phyloP scores from a whole-genome alignment of 805 yeast species.

The Danielia reshetovae region DNA sequence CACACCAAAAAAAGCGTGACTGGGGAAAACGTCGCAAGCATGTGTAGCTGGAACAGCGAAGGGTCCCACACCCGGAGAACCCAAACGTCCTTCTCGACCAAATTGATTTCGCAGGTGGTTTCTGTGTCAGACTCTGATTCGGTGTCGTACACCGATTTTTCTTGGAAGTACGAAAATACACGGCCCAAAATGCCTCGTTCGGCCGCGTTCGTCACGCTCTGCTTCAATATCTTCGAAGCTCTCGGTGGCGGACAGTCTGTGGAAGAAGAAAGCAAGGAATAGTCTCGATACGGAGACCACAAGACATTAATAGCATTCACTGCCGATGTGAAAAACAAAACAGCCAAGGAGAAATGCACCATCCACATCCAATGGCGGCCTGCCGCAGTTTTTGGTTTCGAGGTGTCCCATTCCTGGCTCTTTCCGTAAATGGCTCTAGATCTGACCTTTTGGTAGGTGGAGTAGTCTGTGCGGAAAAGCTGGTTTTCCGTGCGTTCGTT shows the following conservation, averaged over 20 bases:
- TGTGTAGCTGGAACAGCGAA: conserved; percentile 47
- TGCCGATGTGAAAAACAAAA: conserved; percentile 11
- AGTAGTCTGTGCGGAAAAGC: conserved; percentile 33
- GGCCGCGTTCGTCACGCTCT: conserved; percentile 10
- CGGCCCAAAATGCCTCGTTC: conserved; percentile 10
- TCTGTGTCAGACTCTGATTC: conserved; percentile 21
- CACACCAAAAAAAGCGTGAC: conserved; percentile 41
- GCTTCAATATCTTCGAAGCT: conserved; percentile 20
- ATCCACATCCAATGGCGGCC: conserved; percentile 12
- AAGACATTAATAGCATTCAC: conserved; percentile 14
- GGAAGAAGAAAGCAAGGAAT: conserved; percentile 29
- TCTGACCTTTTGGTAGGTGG: conserved; percentile 30
- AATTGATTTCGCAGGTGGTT: conserved; percentile 17
- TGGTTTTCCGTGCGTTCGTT: conserved; percentile 26
- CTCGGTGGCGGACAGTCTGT: conserved; percentile 19
- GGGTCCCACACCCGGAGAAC: conserved; percentile 67
- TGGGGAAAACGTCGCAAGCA: conserved; percentile 60
- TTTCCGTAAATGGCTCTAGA: conserved; percentile 12
- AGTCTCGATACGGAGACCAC: conserved; percentile 21
- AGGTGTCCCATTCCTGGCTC: not conserved
- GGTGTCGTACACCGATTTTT: conserved; percentile 13
- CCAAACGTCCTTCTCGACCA: conserved; percentile 42
- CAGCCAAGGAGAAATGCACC: conserved; percentile 9
- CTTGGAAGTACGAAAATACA: conserved; percentile 13
- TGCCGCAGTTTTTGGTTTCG: conserved; percentile 2